These are phyloP conservation scores for Quercus berberidifolia DNA, from an alignment of 306 rosid genomes.

Conservation along the genomic window DNA sequence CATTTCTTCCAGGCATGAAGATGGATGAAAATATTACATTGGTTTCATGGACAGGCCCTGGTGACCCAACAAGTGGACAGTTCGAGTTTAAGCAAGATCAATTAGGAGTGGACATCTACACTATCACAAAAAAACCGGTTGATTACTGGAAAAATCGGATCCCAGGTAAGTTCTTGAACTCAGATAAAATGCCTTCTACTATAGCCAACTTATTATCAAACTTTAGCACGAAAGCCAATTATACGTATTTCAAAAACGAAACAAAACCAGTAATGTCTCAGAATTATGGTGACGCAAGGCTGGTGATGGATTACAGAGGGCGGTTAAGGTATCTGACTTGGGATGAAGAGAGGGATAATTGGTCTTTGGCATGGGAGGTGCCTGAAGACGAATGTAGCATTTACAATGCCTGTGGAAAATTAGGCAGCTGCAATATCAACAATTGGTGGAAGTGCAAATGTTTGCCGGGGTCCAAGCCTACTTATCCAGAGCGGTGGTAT, in stretches of 20 bases:
- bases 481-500: not conserved
- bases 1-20: not conserved
- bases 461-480: slow-evolving; percentile 37
- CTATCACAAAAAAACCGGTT: no score
- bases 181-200: no score
- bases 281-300: not conserved
- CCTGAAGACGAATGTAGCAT: slow-evolving; percentile 19
- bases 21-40: not conserved
- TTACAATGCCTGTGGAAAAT: slow-evolving; percentile 29
- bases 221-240: no score
- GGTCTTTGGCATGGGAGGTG: fast-evolving
- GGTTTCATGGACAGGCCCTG: not conserved
- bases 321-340: not conserved
- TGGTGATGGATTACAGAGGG: slow-evolving; percentile 22
- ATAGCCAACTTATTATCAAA: not conserved
- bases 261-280: no score
- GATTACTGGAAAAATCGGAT: no score
- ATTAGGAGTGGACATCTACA: no score
- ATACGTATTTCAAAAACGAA: not conserved
- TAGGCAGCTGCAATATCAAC: slow-evolving; percentile 18
- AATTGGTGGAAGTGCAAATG: slow-evolving; percentile 26
- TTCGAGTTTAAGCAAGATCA: no score
- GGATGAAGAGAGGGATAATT: not conserved
- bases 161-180: no score
- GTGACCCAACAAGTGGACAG: no score